phyloP scores from a whole-genome alignment of 2,329 filamentous ascomycete species.

The Phaeosphaeriaceae sp. region DNA sequence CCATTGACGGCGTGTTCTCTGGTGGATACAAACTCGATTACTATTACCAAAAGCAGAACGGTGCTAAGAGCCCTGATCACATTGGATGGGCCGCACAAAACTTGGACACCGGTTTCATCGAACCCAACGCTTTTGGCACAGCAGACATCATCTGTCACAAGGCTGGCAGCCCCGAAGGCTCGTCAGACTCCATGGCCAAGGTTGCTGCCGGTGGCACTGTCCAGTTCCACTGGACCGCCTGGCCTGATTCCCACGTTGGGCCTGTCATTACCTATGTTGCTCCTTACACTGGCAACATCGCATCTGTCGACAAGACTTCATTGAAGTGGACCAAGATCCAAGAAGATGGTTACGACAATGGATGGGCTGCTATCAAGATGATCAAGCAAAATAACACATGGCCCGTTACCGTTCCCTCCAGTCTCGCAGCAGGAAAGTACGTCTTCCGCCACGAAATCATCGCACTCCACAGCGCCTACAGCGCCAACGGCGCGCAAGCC shows the following conservation, averaged over 20 bases:
- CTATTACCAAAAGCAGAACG: constrained; percentile 45
- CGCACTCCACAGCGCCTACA: constrained; percentile 55
- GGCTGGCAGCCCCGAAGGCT: constrained; percentile 53
- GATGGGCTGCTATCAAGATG: constrained; percentile 48
- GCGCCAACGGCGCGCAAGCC: constrained; percentile 58
- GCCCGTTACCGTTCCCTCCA: constrained; percentile 54
- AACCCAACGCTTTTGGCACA: constrained; percentile 32
- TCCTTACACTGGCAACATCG: constrained; percentile 38
- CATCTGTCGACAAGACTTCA: constrained; percentile 41
- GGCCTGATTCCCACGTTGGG: constrained; percentile 48
- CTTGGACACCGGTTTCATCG: constrained; percentile 47
- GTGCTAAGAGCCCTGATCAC: constrained; percentile 36
- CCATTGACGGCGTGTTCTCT: constrained; percentile 57
- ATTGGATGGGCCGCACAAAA: constrained; percentile 54
- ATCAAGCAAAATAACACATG: constrained; percentile 57
- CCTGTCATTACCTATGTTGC: constrained; percentile 50
- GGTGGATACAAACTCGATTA: constrained; percentile 52
- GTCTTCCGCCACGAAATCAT: constrained; percentile 64
- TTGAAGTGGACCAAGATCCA: constrained; percentile 51
- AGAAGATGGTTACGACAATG: constrained; percentile 35
- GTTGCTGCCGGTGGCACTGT: constrained; percentile 67
- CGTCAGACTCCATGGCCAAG: constrained; percentile 54
- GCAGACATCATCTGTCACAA: constrained; percentile 67
- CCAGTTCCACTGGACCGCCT: constrained; percentile 58
- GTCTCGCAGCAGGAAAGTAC: constrained; percentile 58